Conservation (phyloP, 129 eudicot genomes). For the Flaveria sonorensis region DNA sequence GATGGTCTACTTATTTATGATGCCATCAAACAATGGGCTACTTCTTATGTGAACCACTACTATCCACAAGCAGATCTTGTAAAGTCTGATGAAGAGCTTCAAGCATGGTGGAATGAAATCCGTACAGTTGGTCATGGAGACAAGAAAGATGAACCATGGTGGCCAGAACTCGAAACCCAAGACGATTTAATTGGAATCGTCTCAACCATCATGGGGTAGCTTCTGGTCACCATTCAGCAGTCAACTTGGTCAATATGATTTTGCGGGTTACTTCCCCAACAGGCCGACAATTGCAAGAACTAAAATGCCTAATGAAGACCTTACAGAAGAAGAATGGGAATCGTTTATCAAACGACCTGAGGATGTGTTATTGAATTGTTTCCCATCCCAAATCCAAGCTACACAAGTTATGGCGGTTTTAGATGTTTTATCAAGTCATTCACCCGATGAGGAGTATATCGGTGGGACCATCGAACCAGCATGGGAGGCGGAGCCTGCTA, state of each 20-base stretch:
- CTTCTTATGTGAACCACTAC: conserved; percentile 40
- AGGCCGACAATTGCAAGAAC: conserved; percentile 40
- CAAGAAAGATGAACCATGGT: conserved; percentile 58
- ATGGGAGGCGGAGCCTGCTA: conserved; percentile 39
- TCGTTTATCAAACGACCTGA: conserved; percentile 38
- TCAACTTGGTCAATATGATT: conserved; percentile 54
- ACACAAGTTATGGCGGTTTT: conserved; percentile 38
- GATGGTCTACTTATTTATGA: conserved; percentile 55
- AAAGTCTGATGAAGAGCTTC: conserved; percentile 35
- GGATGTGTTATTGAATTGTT: conserved; percentile 28
- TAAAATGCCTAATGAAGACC: conserved; percentile 45
- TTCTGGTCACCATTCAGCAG: conserved; percentile 53
- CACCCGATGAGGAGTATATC: conserved; percentile 42
- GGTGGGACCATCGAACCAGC: conserved; percentile 34
- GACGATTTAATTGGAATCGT: conserved; percentile 34
- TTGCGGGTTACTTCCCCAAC: conserved; percentile 48
- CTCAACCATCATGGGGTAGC: conserved; percentile 44
- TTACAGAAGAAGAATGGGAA: conserved; percentile 37
- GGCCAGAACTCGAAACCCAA: conserved; percentile 47
- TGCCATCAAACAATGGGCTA: conserved; percentile 52
- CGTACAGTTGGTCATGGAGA: conserved; percentile 52
- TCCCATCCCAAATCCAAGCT: conserved; percentile 45
- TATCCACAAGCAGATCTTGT: conserved; percentile 34
- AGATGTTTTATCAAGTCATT: conserved; percentile 43
- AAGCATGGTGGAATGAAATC: conserved; percentile 59